Evolutionary conservation across 2,329 filamentous ascomycete species (phyloP).

Genomic region (Paraphaeosphaeria sporulosa): DNA sequence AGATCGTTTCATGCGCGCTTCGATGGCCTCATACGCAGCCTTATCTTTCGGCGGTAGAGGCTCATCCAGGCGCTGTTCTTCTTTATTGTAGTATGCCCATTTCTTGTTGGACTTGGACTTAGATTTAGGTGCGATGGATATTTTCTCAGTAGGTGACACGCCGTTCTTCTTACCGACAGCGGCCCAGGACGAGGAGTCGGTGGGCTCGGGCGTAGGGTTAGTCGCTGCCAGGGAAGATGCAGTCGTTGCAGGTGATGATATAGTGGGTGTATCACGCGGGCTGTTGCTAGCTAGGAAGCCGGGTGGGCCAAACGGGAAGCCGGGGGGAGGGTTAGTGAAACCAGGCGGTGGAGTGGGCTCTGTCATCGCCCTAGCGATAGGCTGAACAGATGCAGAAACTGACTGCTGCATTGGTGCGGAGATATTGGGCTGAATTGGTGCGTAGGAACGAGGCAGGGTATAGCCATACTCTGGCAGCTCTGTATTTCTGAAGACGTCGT

Average conservation of each 20-base stretch:
- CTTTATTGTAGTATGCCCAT: slow-evolving; percentile 52
- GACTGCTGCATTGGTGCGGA: slow-evolving; percentile 16
- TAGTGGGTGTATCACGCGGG: slow-evolving; percentile 3
- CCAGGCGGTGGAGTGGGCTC: slow-evolving; percentile 24
- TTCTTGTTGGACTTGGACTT: slow-evolving; percentile 40
- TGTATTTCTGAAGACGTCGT: slow-evolving; percentile 52
- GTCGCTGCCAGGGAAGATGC: slow-evolving; percentile 24
- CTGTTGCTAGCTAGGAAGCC: background rate
- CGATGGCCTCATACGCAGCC: slow-evolving; percentile 32
- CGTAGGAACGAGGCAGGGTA: background rate
- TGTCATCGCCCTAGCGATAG: slow-evolving; percentile 20
- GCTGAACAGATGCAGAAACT: slow-evolving; percentile 4
- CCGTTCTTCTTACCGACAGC: slow-evolving; percentile 50
- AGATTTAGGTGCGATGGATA: slow-evolving; percentile 47
- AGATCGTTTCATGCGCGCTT: slow-evolving; percentile 38
- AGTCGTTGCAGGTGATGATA: slow-evolving; percentile 30
- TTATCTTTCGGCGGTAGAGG: slow-evolving; percentile 44
- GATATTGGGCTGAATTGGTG: slow-evolving; percentile 15
- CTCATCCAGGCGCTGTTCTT: slow-evolving; percentile 53
- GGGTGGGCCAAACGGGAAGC: background rate
- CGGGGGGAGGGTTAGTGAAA: slow-evolving; percentile 14
- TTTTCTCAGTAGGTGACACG: slow-evolving; percentile 38
- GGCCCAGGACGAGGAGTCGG: slow-evolving; percentile 44
- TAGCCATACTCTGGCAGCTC: slow-evolving; percentile 46
- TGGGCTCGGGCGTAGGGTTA: slow-evolving; percentile 14